Base-by-base conservation (phyloP, 768 basidiomycete genomes). In the Tylopilus balloui region DNA sequence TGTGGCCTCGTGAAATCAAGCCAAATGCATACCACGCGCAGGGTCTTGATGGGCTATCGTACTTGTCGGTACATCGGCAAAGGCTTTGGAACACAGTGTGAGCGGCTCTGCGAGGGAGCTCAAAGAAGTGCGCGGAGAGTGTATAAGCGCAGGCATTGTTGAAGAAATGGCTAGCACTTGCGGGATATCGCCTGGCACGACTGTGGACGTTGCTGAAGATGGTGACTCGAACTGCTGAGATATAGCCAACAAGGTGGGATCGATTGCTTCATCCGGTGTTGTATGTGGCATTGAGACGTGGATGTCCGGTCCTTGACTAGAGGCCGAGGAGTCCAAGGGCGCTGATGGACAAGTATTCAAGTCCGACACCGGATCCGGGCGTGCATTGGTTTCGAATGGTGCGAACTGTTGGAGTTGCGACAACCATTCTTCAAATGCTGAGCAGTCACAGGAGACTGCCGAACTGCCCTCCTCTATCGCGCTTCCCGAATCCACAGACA, bases 341-440 rank as follows among this genome's bases (percentile, higher is more conserved):
- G 41, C 24, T 7, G 51, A 35, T 20, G 7, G 19, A n/a, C 20
- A 21, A 42, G 45, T 9, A 38, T 12, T 31, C 42, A 41, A 42
- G 14, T 55, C 63, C 11, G 40, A 42, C 31, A 53, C 60, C 23
- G 51, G 42, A 21, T 55, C 60, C 23, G 51, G 42, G 23, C 46
- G 17, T 31, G 35, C 21, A 12, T 36, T 51, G 29, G 43, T 23
- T 19, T 55, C 55, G n/a, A 42, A 37, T 31, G 70, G 58, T 7
- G 76, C 70, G 43, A 78, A 74, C 2, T 70, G 63, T 36, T 78
- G 70, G n/a, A 80, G 65, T 41, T 77, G 71, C 43, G 69, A 72
- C 64, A 80, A 68, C 78, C 77, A 80, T 31, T 69, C 75, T 52
- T 80, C 74, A 51, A 77, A 71, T 11, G 72, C 58, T 19, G 67